A percentile compares a stretch with the other conserved stretches of the same genome.
Conservation (phyloP, 352 stramenopile genomes). For the Globisporangium cystogenes region DNA sequence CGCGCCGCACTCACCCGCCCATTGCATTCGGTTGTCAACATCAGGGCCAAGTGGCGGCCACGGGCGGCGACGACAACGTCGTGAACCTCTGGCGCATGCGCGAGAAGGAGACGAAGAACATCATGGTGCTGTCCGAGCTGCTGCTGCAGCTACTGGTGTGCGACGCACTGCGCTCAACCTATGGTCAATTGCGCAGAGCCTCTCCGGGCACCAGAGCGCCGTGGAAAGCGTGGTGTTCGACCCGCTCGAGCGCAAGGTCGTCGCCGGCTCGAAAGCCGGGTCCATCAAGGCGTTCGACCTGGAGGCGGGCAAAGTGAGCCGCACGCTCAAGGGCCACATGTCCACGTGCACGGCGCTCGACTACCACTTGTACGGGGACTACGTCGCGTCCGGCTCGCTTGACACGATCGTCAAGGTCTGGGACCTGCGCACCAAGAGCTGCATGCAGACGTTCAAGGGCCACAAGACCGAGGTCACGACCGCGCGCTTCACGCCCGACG, state of each 20-base stretch:
- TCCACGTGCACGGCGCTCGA: conserved; percentile 75
- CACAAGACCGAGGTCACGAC: conserved; percentile 72
- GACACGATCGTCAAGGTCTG: conserved; percentile 87
- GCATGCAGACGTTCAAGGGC: conserved; percentile 85
- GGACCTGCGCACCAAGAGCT: conserved; percentile 81
- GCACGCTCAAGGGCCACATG: conserved; percentile 82
- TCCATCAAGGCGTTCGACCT: conserved; percentile 85
- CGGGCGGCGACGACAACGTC: conserved; percentile 70
- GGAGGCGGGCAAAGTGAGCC: conserved; percentile 69
- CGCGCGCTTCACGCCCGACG: conserved; percentile 76
- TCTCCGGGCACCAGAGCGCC: conserved; percentile 66
- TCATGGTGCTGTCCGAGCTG: conserved; percentile 43
- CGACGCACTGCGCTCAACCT: too few species aligned
- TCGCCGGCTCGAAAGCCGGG: conserved; percentile 72
- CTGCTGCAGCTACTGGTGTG: not conserved
- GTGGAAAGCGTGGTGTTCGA: conserved; percentile 83
- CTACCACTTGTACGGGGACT: conserved; percentile 84
- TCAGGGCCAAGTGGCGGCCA: conserved; percentile 78
- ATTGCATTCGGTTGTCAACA: not conserved
- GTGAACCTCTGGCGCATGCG: conserved; percentile 85
- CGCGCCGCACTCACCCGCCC: not conserved
- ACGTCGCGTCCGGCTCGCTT: conserved; percentile 72
- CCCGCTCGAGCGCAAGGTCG: conserved; percentile 64
- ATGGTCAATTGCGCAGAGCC: conserved; percentile 53
- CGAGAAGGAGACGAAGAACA: conserved; percentile 86